Evolutionary conservation across 2,329 filamentous ascomycete genomes (phyloP), one percentile per base, ranked within the genome.

Genomic region (Fusarium tricinctum): DNA sequence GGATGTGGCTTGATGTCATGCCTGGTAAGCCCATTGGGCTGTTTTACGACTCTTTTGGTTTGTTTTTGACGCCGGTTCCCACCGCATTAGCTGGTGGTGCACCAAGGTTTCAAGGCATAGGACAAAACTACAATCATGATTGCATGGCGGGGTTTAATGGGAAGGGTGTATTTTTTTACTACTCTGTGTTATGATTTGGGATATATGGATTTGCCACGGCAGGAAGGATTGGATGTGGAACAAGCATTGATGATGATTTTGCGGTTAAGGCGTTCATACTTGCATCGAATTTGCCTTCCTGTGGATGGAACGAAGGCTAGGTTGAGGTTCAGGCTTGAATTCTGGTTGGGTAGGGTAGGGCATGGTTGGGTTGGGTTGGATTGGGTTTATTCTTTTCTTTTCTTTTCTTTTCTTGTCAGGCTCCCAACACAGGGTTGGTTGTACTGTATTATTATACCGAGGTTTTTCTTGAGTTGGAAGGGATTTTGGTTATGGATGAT

Each of bases 31-130:
- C 55, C 43, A 66, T 50, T 59, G 67, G 68, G 61, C 60, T 70
- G 60, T 52, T 64, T 73, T 52, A 73, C 55, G 71, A 73, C 69
- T 74, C 57, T 69, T 52, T 73, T 71, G 46, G 44, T 58, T 44
- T 62, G 55, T 55, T 52, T 63, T 60, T 50, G 48, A 50, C 59
- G 48, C 42, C 40, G 19, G 32, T 52, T 57, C 52, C 63, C 48
- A 63, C 54, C 51, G 55, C 58, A 50, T 68, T 22, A 57, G 49
- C 57, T 51, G 59, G 65, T 46, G 58, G 63, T 54, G 62, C 39
- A 55, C 9, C 17, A 38, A n/a, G 35, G 35, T 17, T n/a, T 47
- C 49, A 45, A 65, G 48, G 67, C 58, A 61, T 38, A 58, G 47
- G 42, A 56, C 56, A 53, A 58, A 53, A 58, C 55, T 62, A 63